A percentile compares a stretch with the other conserved stretches of the same genome.
These are phyloP conservation scores for Adansonia madagascariensis DNA, from an alignment of 441 rosid genomes.

Conservation along the genomic window DNA sequence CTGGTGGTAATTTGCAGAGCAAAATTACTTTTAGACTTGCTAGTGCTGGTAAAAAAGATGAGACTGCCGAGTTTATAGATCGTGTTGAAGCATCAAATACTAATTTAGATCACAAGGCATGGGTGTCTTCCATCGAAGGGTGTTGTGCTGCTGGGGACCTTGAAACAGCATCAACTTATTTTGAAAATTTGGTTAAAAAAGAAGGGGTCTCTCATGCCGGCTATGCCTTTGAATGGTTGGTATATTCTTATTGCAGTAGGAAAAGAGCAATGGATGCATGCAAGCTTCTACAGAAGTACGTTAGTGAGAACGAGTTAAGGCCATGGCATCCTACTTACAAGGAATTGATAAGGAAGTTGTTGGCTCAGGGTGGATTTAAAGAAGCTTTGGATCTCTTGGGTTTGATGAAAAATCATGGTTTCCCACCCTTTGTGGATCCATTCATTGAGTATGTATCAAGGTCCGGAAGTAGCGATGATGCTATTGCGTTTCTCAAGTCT, in stretches of 20 bases:
- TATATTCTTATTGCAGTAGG: conserved; percentile 60
- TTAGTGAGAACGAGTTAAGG: conserved; percentile 42
- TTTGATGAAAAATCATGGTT: conserved; percentile 74
- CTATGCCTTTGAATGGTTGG: conserved; percentile 62
- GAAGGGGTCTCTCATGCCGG: conserved; percentile 46
- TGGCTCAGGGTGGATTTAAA: conserved; percentile 66
- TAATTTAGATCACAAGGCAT: conserved; percentile 53
- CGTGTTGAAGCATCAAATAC: conserved; percentile 52
- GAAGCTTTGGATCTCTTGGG: conserved; percentile 67
- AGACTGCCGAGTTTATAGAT: conserved; percentile 49
- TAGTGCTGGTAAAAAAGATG: conserved; percentile 57
- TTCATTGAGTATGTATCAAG: conserved; percentile 65
- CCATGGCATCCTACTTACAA: conserved; percentile 68
- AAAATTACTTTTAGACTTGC: conserved; percentile 59
- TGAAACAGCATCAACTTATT: conserved; percentile 62
- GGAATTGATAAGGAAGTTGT: conserved; percentile 56
- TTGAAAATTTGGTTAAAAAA: conserved; percentile 55
- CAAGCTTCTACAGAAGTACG: conserved; percentile 54
- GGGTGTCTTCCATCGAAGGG: conserved; percentile 71
- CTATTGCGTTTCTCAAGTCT: conserved; percentile 59
- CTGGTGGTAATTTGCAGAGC: conserved; percentile 50
- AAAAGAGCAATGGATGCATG: conserved; percentile 63
- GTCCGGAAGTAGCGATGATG: conserved; percentile 69
- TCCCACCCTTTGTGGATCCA: conserved; percentile 75
- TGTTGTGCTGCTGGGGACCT: conserved; percentile 68